phyloP scores from a whole-genome alignment of 495 filamentous ascomycete species.

The Talaromyces liani region DNA sequence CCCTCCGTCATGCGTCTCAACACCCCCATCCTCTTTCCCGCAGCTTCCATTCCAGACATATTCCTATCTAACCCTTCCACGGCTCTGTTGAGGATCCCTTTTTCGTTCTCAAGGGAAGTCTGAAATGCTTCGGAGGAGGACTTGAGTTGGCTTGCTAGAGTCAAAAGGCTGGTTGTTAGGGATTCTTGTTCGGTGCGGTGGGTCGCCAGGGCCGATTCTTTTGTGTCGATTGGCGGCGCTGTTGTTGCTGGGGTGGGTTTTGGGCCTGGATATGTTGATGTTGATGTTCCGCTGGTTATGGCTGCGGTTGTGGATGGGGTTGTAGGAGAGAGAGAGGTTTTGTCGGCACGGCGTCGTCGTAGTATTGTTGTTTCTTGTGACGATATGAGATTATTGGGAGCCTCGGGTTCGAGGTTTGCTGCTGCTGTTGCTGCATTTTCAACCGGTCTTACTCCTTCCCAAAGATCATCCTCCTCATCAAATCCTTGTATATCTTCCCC shows the following conservation, averaged over 20 bases:
- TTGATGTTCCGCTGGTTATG: conserved; percentile 12
- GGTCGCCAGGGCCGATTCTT: conserved; percentile 63
- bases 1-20: conserved; percentile 73
- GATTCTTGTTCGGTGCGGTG: conserved; percentile 75
- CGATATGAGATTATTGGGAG: neutral
- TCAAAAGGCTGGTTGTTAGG: conserved; percentile 72
- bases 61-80: conserved; percentile 70
- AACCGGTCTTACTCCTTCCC: neutral
- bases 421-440: neutral
- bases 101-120: conserved; percentile 62
- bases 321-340: conserved; percentile 5
- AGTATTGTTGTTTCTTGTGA: neutral
- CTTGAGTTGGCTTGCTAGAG: conserved; percentile 73
- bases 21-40: conserved; percentile 65
- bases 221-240: conserved; percentile 18
- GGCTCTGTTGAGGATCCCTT: conserved; percentile 60
- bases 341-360: conserved; percentile 15
- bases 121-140: conserved; percentile 62
- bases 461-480: neutral
- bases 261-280: conserved; percentile 10
- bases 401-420: neutral
- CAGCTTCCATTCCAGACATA: conserved; percentile 62
- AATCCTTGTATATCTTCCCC: conserved; percentile 1
- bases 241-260: conserved; percentile 13
- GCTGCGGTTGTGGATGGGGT: conserved; percentile 13